Evolutionary conservation across 2,329 filamentous ascomycete species (phyloP).

Genomic region (Xylariaceae sp.): DNA sequence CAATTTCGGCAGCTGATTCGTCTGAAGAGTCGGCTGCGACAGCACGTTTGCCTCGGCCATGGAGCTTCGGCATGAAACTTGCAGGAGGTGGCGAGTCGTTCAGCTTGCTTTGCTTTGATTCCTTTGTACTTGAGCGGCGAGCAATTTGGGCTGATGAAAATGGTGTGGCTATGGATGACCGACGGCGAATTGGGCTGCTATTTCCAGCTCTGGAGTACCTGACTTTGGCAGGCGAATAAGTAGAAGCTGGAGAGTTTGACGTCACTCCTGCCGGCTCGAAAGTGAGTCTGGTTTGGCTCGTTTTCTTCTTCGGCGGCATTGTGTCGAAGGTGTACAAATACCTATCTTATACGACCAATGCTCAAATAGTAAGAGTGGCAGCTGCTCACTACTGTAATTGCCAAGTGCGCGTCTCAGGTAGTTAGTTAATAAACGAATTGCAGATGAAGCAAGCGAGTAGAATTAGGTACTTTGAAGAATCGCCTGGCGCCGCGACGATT

Average conservation of each 20-base stretch:
- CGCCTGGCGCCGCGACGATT: too few species aligned
- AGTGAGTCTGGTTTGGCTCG: constrained; percentile 40
- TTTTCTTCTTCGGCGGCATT: constrained; percentile 36
- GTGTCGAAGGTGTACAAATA: neutral
- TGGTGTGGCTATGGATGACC: constrained; percentile 7
- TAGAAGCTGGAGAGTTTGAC: constrained; percentile 31
- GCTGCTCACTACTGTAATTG: too few species aligned
- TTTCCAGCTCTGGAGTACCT: constrained; percentile 34
- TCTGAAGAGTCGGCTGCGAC: constrained; percentile 34
- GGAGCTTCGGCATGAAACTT: constrained; percentile 39
- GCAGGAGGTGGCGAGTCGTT: constrained; percentile 25
- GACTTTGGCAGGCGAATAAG: constrained; percentile 38
- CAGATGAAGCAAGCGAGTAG: too few species aligned
- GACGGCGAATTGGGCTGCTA: constrained; percentile 24
- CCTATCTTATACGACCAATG: neutral
- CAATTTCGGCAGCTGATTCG: constrained; percentile 36
- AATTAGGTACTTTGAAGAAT: too few species aligned
- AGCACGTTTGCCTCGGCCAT: constrained; percentile 14
- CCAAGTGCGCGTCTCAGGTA: too few species aligned
- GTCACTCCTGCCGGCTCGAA: constrained; percentile 40
- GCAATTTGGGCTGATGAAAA: constrained; percentile 1
- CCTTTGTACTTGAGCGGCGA: constrained; percentile 13
- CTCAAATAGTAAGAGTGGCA: neutral
- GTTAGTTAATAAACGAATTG: too few species aligned
- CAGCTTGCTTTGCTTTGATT: constrained; percentile 28